phyloP scores from a whole-genome alignment of 257 asterid species.

The Hygrophila difformis region DNA sequence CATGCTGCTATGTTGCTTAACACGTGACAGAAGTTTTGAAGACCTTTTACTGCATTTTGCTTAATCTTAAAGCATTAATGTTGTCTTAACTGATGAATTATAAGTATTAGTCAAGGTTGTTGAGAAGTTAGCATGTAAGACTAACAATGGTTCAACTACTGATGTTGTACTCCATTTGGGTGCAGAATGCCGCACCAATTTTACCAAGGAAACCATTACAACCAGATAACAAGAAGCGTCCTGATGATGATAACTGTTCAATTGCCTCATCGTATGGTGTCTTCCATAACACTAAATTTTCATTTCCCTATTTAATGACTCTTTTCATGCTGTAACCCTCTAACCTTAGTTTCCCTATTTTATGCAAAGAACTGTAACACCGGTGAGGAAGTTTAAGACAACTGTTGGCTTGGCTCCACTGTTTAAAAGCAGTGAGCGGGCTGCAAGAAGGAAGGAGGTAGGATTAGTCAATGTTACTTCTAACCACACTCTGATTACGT shows the following conservation, averaged over 20 bases:
- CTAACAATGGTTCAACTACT: conserved; percentile 12
- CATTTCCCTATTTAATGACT: conserved; percentile 2
- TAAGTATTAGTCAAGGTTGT: conserved; percentile 3
- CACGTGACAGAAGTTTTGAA: background rate
- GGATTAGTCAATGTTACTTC: background rate
- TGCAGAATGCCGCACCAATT: conserved; percentile 43
- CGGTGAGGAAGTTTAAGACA: conserved; percentile 42
- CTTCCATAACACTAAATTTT: conserved; percentile 9
- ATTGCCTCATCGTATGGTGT: conserved; percentile 57
- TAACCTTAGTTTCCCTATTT: conserved; percentile 25
- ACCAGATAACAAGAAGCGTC: conserved; percentile 56
- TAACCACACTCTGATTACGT: too few relatives aligned
- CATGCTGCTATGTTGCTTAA: background rate
- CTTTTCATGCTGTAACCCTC: conserved; percentile 7
- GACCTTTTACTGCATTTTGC: background rate
- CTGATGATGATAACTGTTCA: conserved; percentile 69
- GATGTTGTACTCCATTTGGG: conserved; percentile 14
- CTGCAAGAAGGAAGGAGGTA: conserved; percentile 88
- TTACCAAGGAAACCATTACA: conserved; percentile 56
- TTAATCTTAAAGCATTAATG: background rate
- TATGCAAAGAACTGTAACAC: conserved; percentile 30
- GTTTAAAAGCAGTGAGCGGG: conserved; percentile 68
- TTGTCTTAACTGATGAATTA: background rate
- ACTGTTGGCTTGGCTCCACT: conserved; percentile 55
- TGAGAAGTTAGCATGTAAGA: conserved; percentile 13